Base-by-base conservation (phyloP, 768 basidiomycete genomes). In the Cubamyces lactineus region DNA sequence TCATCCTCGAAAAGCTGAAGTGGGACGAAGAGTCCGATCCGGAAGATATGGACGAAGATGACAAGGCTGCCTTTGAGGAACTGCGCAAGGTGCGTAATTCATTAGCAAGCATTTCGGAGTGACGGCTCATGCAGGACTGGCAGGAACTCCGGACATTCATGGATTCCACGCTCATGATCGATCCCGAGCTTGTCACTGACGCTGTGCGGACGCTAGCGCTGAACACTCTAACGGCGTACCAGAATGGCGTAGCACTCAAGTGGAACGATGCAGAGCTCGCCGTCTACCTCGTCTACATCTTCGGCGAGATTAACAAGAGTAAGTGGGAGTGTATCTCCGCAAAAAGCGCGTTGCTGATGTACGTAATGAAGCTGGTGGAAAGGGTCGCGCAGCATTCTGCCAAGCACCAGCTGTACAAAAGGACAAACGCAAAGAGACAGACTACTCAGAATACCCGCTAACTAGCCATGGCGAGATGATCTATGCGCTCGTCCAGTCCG, bases 181-280 rank as follows among this genome's bases (percentile, higher is more conserved):
- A 98, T 70, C 88, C 89, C 59, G 83, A 89, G 28, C 84, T 98
- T 24, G 94, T 96, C 57, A 90, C 90, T 1, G 83, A 84, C 16
- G 86, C 89, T 0, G 85, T 98, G 8, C 84, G 86, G 34, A 81
- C 83, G 6, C 82, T 94, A 28, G 87, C 93, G 11, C 73, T 91
- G 62, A 83, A 83, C 61, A 96, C 92, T 0, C 81, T 97, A 34
- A 83, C 88, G 5, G 81, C 86, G 1, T 91, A 88, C 67, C 80
- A 82, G 53, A 87, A 77, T 61, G 86, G 90, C 0, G 74, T 83
- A 0, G 71, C 80, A 17, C 74, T 97, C 39, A 84, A 90, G 62
- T 98, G 97, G 97, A 87, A 94, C 67, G 89, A 96, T 65, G 93
- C 91, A 2, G 97, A 99, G 74, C 82, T 98, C 19, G 94, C 92